Conservation (phyloP, 768 basidiomycete genomes). For the Tulasnella sp. region DNA sequence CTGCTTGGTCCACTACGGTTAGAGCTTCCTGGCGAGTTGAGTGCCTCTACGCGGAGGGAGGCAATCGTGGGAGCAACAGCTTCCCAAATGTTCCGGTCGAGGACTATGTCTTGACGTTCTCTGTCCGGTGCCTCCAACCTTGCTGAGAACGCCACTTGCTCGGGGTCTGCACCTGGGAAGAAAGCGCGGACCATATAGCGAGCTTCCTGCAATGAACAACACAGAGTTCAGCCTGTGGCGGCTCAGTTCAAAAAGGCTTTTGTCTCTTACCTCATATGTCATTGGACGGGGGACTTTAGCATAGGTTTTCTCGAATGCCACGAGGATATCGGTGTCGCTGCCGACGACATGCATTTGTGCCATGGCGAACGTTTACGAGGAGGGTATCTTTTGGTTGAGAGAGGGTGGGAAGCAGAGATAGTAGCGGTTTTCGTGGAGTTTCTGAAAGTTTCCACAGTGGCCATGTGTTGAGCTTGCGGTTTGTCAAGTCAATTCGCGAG, state of each 20-base stretch:
- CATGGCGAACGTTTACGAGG: neutral
- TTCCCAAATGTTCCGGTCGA: neutral
- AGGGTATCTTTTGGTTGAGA: neutral
- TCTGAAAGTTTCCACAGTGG: constrained; percentile 18
- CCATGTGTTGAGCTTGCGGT: constrained; percentile 18
- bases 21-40: neutral
- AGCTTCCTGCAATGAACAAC: constrained; percentile 12
- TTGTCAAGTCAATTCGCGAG: constrained; percentile 7
- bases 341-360: constrained; percentile 7
- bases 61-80: neutral
- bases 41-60: neutral
- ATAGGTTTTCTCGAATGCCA: neutral
- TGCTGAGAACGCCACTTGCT: constrained; percentile 14
- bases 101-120: constrained; percentile 11
- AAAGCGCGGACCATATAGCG: constrained; percentile 14
- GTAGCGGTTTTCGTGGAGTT: neutral
- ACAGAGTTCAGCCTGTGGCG: neutral
- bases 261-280: neutral
- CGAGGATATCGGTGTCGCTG: constrained; percentile 14
- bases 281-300: neutral
- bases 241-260: neutral
- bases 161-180: constrained; percentile 17
- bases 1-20: neutral
- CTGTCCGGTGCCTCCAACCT: neutral
- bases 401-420: constrained; percentile 1